Base-by-base conservation (phyloP, 257 asterid genomes). In the Plectranthus barbatus region DNA sequence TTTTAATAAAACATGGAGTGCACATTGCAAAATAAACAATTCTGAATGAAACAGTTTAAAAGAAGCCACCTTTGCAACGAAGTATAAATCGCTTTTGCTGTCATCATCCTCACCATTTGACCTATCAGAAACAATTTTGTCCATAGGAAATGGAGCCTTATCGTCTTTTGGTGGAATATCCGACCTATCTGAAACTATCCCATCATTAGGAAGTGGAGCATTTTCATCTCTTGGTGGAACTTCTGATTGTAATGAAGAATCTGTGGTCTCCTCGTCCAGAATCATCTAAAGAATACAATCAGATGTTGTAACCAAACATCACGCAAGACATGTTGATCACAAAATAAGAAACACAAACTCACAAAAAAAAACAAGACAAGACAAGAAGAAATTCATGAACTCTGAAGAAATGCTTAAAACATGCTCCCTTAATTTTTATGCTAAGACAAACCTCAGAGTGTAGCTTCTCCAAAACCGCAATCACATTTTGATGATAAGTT, bases 391-490 rank as follows among this genome's bases (percentile, higher is more conserved):
- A 18, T 41, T 45, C 5, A 49, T 62, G 26, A n/a, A 40, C 49
- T 57, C 14, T 2, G 11, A 23, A 54, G n/a, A 7, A 57, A 60
- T 47, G 37, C 7, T 40, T 34, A n/a, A 37, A 33, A 58, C 24
- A 17, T 40, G 21, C 11, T 15, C 12, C 18, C 14, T 12, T 20
- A 37, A 70, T 20, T 18, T 8, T n/a, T 34, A 44, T 11, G 26
- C 37, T 59, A 53, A 33, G 34, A 75, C 66, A 42, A 47, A 91
- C 98, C 96, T 91, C 84, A 15, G 87, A 76, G 60, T 83, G 87
- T 59, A 88, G 84, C 84, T 86, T 91, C 86, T 91, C 98, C 71
- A 91, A 73, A 60, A 88, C 73, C 49, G 90, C 75, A 68, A 86
- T 81, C 42, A 77, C 82, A 62, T 75, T 80, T 68, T 75, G 97